Conservation (phyloP, 768 basidiomycete genomes). For the Scleroderma citrinum region DNA sequence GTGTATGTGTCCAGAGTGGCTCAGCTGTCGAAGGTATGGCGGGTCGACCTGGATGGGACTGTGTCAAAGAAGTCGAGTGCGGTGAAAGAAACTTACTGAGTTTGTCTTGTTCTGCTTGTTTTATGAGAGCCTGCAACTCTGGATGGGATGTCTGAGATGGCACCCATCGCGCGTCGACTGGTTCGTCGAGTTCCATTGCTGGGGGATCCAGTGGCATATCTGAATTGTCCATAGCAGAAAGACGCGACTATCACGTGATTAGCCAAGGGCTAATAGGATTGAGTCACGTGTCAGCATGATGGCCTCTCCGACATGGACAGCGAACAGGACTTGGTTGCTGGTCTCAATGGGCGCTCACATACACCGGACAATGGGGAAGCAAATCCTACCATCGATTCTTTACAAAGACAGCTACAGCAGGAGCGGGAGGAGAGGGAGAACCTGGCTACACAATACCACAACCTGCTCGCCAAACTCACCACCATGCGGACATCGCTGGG, state of each 20-base stretch:
- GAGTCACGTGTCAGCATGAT: conserved; percentile 12
- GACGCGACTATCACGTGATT: background rate
- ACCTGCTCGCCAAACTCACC: conserved; percentile 81
- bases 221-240: background rate
- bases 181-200: conserved; percentile 5
- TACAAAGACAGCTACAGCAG: conserved; percentile 71
- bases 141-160: conserved; percentile 21
- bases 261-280: no score
- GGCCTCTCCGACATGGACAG: conserved; percentile 41
- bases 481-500: conserved; percentile 91
- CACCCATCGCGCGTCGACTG: conserved; percentile 16
- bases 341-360: conserved; percentile 30
- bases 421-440: conserved; percentile 83
- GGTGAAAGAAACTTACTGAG: conserved; percentile 10
- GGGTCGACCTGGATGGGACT: conserved; percentile 9
- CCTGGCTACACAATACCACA: conserved; percentile 80
- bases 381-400: conserved; percentile 43
- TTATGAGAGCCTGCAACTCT: conserved; percentile 19
- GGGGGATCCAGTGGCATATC: conserved; percentile 11
- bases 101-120: conserved; percentile 22
- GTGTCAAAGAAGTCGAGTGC: background rate
- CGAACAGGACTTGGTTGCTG: conserved; percentile 28
- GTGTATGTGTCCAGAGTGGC: conserved; percentile 13
- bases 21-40: conserved; percentile 6
- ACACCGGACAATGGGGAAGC: conserved; percentile 32